Evolutionary conservation across 2,329 filamentous ascomycete genomes (phyloP), one percentile per base, ranked within the genome.

Genomic region (Onygenales sp.): DNA sequence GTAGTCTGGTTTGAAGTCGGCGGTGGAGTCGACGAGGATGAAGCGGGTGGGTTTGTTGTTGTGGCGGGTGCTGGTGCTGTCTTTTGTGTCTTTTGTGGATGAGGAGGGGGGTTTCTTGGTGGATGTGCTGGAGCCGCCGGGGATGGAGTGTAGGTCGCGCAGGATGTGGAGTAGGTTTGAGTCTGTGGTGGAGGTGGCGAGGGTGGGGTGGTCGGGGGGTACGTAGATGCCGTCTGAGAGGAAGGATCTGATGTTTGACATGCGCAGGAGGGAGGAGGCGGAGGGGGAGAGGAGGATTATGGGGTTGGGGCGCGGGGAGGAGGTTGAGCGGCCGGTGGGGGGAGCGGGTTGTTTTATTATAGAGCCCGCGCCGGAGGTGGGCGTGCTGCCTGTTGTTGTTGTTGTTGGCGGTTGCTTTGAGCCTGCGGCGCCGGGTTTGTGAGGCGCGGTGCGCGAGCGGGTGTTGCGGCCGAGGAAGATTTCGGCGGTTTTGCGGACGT

Each of bases 241-340:
- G 77, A 98, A 97, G 33, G 87, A 85, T 66, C 95, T 94, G 70
- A 94, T 89, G 68, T 98, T 98, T 51, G 88, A 87, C 82, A 97
- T 89, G 68, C 92, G 90, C 39, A 98, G 84, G 48, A 97, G 83
- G 1, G 91, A 94, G 2, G 92, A 96, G 9, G 92, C 93, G 1
- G 92, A 97, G 1, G 93, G 93, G 0, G 93, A 97, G 56, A 98
- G 85, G 32, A 98, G 84, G 68, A 98, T 96, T 71, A 98, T 98
- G 48, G 93, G 93, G 67, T 95, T 14, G 14, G 14, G 14, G 37
- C 79, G 74, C 50, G 81, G 77, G 46, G 70, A 70, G 46, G 62
- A 60, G 1, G 58, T 45, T 79, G 39, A 80, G 79, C 14, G 14
- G 14, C 14, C 14, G 14, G 54, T 81, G 74, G 58, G 50, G 54